Evolutionary conservation across 768 basidiomycete genomes (phyloP).

Genomic region (Dioszegia aurantiaca): DNA sequence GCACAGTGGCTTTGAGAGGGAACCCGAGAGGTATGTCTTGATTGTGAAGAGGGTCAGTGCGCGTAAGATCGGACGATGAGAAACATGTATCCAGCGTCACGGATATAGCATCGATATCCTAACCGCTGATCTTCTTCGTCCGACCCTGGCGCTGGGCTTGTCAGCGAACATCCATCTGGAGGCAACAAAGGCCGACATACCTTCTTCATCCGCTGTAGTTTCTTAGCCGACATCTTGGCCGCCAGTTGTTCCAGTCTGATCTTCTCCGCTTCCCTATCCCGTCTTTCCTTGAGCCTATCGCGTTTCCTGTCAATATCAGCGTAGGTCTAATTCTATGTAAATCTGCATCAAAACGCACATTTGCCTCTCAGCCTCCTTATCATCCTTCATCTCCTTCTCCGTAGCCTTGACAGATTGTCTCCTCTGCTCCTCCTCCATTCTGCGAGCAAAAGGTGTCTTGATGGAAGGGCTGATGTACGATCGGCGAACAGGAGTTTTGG

Average conservation of each 20-base stretch:
- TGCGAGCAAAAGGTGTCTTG: constrained; percentile 40
- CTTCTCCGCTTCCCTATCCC: constrained; percentile 46
- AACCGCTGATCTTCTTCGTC: constrained; percentile 52
- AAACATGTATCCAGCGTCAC: too few relatives aligned
- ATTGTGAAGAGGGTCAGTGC: too few relatives aligned
- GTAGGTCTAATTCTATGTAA: not conserved
- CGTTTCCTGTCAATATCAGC: constrained; percentile 29
- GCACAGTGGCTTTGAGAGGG: too few relatives aligned
- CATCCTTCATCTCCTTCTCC: constrained; percentile 50
- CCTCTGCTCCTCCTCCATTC: constrained; percentile 35
- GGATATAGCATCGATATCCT: too few relatives aligned
- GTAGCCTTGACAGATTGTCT: constrained; percentile 39
- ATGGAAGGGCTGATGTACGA: constrained; percentile 38
- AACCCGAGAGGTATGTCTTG: too few relatives aligned
- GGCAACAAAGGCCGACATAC: constrained; percentile 20
- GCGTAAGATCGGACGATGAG: too few relatives aligned
- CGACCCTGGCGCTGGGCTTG: constrained; percentile 43
- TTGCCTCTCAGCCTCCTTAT: constrained; percentile 38
- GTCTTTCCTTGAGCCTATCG: constrained; percentile 39
- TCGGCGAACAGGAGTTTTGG: constrained; percentile 34
- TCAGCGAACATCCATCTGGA: not conserved
- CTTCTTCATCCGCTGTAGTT: constrained; percentile 51
- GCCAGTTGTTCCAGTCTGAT: constrained; percentile 44
- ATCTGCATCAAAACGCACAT: constrained; percentile 29
- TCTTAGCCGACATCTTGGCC: constrained; percentile 51